phyloP scores from a whole-genome alignment of 2,329 filamentous ascomycete species.

The Cladosporium phlei region DNA sequence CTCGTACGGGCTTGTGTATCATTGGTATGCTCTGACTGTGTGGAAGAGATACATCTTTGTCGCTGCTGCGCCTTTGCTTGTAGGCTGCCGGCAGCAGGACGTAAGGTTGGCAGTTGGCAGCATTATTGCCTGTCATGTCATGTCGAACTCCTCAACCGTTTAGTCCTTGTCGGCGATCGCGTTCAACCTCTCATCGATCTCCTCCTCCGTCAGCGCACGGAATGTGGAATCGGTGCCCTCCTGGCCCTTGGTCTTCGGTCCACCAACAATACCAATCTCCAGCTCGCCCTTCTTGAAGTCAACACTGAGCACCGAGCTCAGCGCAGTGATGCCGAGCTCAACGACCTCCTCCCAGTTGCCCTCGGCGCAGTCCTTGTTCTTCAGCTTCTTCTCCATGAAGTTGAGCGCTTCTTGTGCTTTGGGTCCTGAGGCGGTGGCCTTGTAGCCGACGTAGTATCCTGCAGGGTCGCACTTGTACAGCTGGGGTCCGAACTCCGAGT shows the following conservation, averaged over 20 bases:
- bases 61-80: not conserved
- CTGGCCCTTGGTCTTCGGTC: constrained; percentile 73
- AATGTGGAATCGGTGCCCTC: constrained; percentile 77
- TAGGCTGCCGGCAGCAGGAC: constrained; percentile 4
- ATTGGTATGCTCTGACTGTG: constrained; percentile 13
- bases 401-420: constrained; percentile 99
- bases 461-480: constrained; percentile 98
- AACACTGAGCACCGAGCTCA: constrained; percentile 95
- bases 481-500: constrained; percentile 86
- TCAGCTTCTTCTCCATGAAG: constrained; percentile 98
- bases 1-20: constrained; percentile 1
- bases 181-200: constrained; percentile 97
- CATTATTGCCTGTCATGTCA: not conserved
- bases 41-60: no score
- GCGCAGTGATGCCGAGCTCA: constrained; percentile 87
- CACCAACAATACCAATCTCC: constrained; percentile 95
- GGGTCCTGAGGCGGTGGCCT: constrained; percentile 91
- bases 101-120: not conserved
- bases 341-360: constrained; percentile 97
- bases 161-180: constrained; percentile 98
- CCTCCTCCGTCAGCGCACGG: constrained; percentile 86
- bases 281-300: constrained; percentile 99
- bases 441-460: constrained; percentile 97
- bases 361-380: constrained; percentile 93
- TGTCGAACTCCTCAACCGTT: constrained; percentile 26